Conservation (phyloP, 257 asterid species). For the Anisodus tanguticus region DNA sequence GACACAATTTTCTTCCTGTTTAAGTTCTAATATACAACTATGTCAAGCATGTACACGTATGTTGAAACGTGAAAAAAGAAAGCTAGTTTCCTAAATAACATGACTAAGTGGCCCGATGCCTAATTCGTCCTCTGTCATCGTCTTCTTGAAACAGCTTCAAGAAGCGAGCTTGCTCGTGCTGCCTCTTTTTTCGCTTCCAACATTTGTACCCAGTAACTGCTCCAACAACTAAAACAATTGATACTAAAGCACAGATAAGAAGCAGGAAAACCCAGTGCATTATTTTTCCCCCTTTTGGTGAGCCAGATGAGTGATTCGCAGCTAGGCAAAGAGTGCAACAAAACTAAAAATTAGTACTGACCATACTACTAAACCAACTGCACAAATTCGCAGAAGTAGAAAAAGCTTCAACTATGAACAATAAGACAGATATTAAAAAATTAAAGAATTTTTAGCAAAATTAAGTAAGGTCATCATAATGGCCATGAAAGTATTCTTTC, state of each 20-base stretch:
- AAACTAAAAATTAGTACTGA: not conserved
- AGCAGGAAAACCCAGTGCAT: conserved; percentile 55
- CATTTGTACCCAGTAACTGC: conserved; percentile 51
- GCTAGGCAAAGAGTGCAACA: conserved; percentile 39
- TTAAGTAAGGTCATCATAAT: not conserved
- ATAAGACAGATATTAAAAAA: not conserved
- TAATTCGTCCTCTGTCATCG: conserved; percentile 68
- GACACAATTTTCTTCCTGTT: not conserved
- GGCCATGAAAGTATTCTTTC: not conserved
- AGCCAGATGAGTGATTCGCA: conserved; percentile 41
- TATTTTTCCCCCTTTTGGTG: conserved; percentile 35
- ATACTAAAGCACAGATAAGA: conserved; percentile 38
- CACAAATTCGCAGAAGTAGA: not conserved
- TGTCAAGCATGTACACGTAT: not conserved
- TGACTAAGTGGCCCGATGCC: conserved; percentile 65
- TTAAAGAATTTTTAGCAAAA: not conserved
- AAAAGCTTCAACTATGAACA: not conserved
- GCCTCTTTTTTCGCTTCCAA: conserved; percentile 68
- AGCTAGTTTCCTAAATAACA: conserved; percentile 34
- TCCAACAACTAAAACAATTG: conserved; percentile 47
- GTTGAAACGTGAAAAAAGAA: not conserved
- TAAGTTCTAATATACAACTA: not conserved
- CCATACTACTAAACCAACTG: not conserved
- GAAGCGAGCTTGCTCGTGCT: conserved; percentile 81
- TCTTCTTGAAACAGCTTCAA: conserved; percentile 65